These are phyloP conservation scores for Teratosphaeria nubilosa DNA, from an alignment of 2,329 filamentous ascomycete genomes.

Conservation along the genomic window DNA sequence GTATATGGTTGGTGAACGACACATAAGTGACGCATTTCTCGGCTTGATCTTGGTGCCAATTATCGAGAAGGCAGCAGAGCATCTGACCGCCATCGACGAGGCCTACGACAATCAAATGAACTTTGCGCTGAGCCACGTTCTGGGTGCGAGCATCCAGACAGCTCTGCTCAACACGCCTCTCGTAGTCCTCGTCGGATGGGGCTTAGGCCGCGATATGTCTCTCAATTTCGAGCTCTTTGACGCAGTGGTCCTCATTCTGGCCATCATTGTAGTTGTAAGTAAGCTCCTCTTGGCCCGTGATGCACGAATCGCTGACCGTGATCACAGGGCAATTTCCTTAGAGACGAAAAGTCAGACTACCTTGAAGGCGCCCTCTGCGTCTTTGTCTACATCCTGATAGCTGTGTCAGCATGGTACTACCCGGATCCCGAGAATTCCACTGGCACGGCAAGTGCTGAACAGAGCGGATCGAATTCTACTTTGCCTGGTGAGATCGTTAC, in stretches of 20 bases:
- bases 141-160: constrained; percentile 81
- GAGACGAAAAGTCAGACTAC: constrained; percentile 84
- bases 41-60: constrained; percentile 70
- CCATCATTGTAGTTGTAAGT: constrained; percentile 49
- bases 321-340: constrained; percentile 60
- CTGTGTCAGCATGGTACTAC: constrained; percentile 52
- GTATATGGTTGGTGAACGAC: constrained; percentile 41
- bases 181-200: constrained; percentile 76
- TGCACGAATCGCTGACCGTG: neutral
- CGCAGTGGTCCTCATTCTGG: constrained; percentile 67
- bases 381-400: constrained; percentile 55
- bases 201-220: constrained; percentile 58
- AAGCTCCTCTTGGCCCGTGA: neutral
- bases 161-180: constrained; percentile 80
- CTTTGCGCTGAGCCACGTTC: constrained; percentile 73
- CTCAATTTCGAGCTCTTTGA: constrained; percentile 84
- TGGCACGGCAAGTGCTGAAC: constrained; percentile 4
- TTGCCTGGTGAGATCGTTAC: neutral
- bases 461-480: neutral
- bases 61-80: constrained; percentile 78
- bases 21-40: constrained; percentile 48
- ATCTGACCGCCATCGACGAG: constrained; percentile 74
- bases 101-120: constrained; percentile 71
- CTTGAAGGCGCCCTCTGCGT: constrained; percentile 77
- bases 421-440: constrained; percentile 35